Conservation (phyloP, 2,329 filamentous ascomycete species). For the Alternaria gaisen region DNA sequence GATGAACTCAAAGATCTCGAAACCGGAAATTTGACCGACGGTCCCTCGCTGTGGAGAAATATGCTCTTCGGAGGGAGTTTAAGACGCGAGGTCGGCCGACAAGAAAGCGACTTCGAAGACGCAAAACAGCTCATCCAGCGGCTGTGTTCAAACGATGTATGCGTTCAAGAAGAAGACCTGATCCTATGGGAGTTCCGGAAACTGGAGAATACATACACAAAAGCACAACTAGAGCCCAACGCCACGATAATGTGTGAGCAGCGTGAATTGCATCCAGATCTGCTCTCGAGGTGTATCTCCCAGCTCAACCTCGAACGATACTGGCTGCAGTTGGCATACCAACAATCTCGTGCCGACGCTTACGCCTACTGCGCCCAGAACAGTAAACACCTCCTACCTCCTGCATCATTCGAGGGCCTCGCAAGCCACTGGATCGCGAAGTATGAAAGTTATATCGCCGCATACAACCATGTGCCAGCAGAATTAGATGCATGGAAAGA, state of each 20-base stretch:
- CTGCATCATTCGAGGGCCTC: conserved; percentile 2
- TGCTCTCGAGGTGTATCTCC: conserved; percentile 13
- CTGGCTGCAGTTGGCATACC: conserved; percentile 18
- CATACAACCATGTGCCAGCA: not conserved
- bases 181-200: conserved; percentile 21
- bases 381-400: conserved; percentile 3
- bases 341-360: conserved; percentile 17
- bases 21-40: not conserved
- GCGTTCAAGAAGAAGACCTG: conserved; percentile 11
- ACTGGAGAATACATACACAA: conserved; percentile 11
- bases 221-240: conserved; percentile 8
- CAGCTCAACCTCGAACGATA: not conserved
- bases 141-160: conserved; percentile 11
- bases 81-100: not conserved
- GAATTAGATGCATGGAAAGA: not conserved
- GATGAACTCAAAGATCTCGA: not conserved
- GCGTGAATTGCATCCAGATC: not conserved
- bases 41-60: not conserved
- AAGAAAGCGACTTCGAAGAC: conserved; percentile 4
- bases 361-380: conserved; percentile 11
- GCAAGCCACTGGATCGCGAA: not conserved
- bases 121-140: conserved; percentile 8
- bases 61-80: no score
- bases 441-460: not conserved
- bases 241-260: not conserved